Conservation (phyloP, 106 monocot species). For the Phalaenopsis aphrodite region DNA sequence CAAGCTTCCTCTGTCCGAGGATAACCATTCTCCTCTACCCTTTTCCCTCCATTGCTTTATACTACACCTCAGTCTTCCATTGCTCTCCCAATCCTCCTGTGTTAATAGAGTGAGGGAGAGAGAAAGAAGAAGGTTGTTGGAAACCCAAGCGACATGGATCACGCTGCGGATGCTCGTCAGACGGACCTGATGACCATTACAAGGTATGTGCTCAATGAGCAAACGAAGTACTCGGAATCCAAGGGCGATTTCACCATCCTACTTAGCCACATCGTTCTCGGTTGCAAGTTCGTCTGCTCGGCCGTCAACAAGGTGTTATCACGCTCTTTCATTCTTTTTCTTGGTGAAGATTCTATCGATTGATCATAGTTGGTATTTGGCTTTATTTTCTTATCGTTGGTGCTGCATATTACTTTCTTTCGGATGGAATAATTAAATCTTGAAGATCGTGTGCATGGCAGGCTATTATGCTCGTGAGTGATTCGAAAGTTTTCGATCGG, state of each 20-base stretch:
- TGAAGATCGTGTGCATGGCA: neutral
- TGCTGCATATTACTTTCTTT: too few relatives aligned
- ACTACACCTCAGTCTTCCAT: too few relatives aligned
- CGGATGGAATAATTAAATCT: neutral
- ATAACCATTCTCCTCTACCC: too few relatives aligned
- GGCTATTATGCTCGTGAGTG: neutral
- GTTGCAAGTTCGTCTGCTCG: constrained; percentile 98
- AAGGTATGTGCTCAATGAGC: constrained; percentile 90
- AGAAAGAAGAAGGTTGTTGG: too few relatives aligned
- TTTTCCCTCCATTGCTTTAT: too few relatives aligned
- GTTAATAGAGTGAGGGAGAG: too few relatives aligned
- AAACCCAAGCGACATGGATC: constrained; percentile 49
- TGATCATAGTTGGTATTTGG: neutral
- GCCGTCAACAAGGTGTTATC: constrained; percentile 83
- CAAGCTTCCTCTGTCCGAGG: too few relatives aligned
- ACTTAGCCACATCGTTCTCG: constrained; percentile 94
- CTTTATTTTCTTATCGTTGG: too few relatives aligned
- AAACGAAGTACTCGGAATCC: constrained; percentile 61
- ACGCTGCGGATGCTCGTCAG: constrained; percentile 67
- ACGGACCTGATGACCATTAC: constrained; percentile 98
- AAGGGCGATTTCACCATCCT: constrained; percentile 87
- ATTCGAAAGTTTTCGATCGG: neutral
- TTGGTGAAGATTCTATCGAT: neutral
- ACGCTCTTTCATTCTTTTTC: neutral
- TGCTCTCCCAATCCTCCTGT: too few relatives aligned